These are phyloP conservation scores for Phytophthora uliginosa DNA, from an alignment of 352 stramenopile species.

Conservation along the genomic window DNA sequence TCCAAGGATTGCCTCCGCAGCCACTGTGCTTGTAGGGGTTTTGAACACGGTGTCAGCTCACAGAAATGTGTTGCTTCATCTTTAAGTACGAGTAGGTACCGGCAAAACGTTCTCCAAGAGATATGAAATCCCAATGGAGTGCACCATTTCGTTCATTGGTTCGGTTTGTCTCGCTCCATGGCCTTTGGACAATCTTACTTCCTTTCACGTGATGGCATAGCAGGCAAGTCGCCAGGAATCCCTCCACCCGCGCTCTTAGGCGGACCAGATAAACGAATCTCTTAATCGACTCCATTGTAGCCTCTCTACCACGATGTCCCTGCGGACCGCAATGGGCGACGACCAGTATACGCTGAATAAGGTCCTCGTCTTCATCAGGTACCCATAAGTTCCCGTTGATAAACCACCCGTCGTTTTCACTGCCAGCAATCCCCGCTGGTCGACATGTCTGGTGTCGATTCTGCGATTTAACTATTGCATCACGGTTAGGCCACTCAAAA, in stretches of 20 bases:
- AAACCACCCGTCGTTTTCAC: background rate
- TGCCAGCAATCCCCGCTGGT: background rate
- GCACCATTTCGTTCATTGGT: constrained; percentile 23
- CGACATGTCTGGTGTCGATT: background rate
- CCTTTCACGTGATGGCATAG: constrained; percentile 21
- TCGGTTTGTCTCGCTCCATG: constrained; percentile 17
- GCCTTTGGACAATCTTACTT: constrained; percentile 16
- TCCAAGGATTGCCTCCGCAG: constrained; percentile 26
- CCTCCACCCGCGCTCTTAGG: constrained; percentile 11
- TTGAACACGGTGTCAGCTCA: constrained; percentile 16
- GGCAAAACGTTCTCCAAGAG: constrained; percentile 12
- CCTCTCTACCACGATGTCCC: background rate
- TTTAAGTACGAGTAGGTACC: constrained; percentile 20
- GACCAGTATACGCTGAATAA: background rate
- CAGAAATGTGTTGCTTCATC: constrained; percentile 23
- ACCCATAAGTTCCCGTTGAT: background rate
- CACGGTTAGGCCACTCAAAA: background rate
- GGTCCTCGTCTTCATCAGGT: background rate
- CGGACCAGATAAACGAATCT: constrained; percentile 1
- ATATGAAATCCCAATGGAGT: constrained; percentile 19
- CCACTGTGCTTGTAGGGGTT: constrained; percentile 16
- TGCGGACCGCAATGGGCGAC: background rate
- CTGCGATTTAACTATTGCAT: background rate
- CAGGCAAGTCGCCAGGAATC: constrained; percentile 9
- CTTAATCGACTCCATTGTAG: background rate